Evolutionary conservation across 2,329 filamentous ascomycete species (phyloP), one percentile per base, ranked within the genome.

Genomic region (Malbranchea cinnamomea): DNA sequence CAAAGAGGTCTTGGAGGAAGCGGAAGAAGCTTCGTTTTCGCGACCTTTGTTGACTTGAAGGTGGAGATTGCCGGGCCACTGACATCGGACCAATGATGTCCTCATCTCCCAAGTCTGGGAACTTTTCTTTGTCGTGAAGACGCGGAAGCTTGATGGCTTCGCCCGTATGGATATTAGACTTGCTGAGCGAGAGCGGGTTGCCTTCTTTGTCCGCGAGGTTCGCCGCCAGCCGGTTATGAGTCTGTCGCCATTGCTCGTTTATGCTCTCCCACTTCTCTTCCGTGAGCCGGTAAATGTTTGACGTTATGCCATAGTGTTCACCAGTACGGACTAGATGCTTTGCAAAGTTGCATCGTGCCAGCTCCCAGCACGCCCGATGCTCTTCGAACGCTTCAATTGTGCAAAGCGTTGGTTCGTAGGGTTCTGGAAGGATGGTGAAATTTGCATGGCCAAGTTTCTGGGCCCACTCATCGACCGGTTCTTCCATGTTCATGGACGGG

Each of bases 31-130:
- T 55, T 32, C 57, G 54, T 38, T 59, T 59, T 39, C 48, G 56
- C 27, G 53, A 42, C 5, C 54, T 53, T 14, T 46, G 55, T 34
- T 46, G 48, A 21, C 32, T 29, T 17, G 49, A 41, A 36, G 55
- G 37, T 39, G 59, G 67, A 42, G 74, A 32, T 36, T 43, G 11
- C 39, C 41, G 34, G 4, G 51, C 57, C 19, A 60, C 58, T n/a
- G 51, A 71, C 85, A 94, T 93, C 5, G 85, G 85, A 1, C 85
- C 85, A 25, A 94, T 83, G 49, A 94, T 91, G 52, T 92, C 85
- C 44, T 85, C 78, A 45, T 93, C 84, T 30, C 84, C 84, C 18
- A 87, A 70, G 43, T 77, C 74, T 14, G 84, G 84, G 46, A 93
- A 94, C 53, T 94, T 93, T 47, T 79, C 78, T 38, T 78, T 54